Percentiles rank a stretch among this genome's conserved stretches.
Conservation (phyloP, 257 asterid genomes). For the Voacanga thouarsii region DNA sequence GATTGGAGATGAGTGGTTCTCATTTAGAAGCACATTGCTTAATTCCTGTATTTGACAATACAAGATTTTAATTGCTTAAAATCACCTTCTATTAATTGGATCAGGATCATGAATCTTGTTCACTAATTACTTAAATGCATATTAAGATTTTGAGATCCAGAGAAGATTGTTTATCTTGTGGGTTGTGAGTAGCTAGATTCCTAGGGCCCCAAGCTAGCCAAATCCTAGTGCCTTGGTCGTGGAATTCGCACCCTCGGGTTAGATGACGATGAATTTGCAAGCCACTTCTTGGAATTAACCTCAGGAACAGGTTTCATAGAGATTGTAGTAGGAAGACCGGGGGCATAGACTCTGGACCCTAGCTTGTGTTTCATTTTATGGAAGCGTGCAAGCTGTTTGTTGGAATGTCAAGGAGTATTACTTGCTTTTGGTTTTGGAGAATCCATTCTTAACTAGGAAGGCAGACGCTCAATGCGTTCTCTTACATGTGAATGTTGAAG, state of each 20-base stretch:
- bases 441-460: background rate
- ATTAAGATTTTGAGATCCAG: too few species aligned
- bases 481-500: too few species aligned
- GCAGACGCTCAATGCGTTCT: background rate
- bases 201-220: too few species aligned
- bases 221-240: background rate
- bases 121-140: too few species aligned
- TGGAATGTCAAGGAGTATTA: background rate
- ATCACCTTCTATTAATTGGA: too few species aligned
- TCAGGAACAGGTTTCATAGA: background rate
- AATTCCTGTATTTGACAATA: background rate
- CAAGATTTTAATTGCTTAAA: too few species aligned
- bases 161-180: too few species aligned
- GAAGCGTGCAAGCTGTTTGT: too few species aligned
- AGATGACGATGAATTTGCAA: background rate
- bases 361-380: background rate
- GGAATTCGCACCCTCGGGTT: background rate
- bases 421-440: background rate
- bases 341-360: too few species aligned
- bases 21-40: too few species aligned
- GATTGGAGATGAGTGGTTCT: background rate
- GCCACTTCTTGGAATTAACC: background rate
- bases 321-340: background rate
- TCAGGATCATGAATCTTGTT: too few species aligned
- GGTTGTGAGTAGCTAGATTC: too few species aligned